Evolutionary conservation across 106 monocot species (phyloP), one percentile per base, ranked within the genome.

Genomic region (Apostasia shenzhenica): DNA sequence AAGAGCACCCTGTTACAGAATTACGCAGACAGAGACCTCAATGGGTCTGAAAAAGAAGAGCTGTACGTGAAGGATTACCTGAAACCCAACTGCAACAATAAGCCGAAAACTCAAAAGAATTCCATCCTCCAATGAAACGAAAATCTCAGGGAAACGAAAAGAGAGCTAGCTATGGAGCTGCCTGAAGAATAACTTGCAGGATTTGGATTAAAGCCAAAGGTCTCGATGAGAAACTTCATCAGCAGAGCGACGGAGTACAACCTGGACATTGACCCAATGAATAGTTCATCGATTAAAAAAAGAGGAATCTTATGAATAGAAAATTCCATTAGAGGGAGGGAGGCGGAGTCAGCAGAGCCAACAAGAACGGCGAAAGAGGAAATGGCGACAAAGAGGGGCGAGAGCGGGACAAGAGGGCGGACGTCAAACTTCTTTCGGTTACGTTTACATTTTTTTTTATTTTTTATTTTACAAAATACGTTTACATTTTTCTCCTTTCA

Each of bases 311-410:
- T 8, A 8, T 50, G 50, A 5, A 50, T 50, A 50, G 14, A 63
- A n/a, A 63, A 63, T 13, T 11, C 45, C 4, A 13, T 43, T 59
- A 41, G 12, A 5, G 13, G 45, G 13, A 63, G 3, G 12, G 11
- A 61, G 61, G 12, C 45, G 62, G 11, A 45, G 42, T 12, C 43
- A 63, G 45, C 39, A 45, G 62, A 63, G 62, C 62, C 44, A 63
- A 50, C 12, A 13, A 63, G 42, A 45, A 63, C 4, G 45, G 45
- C 62, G 62, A 45, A 5, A 10, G 45, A 63, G 62, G 13, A 63
- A 1, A 63, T 12, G 45, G 39, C 13, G 45, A n/a, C 62, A 63
- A 45, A 45, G n/a, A 4, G 50, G n/a, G 12, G 11, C 43, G 45
- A 45, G 45, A 45, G 62, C 62, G 62, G 62, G 62, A 62, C 44